These are phyloP conservation scores for Neofusicoccum ribis DNA, from an alignment of 2,329 filamentous ascomycete genomes.

Conservation along the genomic window DNA sequence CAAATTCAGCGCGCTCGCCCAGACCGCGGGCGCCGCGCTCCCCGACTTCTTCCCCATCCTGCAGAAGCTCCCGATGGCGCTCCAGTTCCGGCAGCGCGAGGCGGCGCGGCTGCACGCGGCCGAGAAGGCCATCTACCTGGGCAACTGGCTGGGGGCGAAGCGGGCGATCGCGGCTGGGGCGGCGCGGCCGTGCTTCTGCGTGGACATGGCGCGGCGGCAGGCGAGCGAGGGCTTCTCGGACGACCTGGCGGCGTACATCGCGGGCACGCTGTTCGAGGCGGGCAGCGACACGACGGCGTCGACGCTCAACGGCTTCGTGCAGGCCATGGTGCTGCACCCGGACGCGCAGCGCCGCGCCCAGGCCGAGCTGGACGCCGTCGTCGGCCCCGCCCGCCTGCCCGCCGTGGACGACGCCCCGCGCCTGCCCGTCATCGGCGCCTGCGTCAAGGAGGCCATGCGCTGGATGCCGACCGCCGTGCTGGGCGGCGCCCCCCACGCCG, in stretches of 20 bases:
- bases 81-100: constrained; percentile 38
- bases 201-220: constrained; percentile 27
- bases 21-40: constrained; percentile 44
- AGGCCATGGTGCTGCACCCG: constrained; percentile 31
- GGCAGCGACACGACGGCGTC: constrained; percentile 33
- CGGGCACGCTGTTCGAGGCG: constrained; percentile 31
- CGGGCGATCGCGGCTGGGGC: constrained; percentile 18
- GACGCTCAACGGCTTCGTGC: constrained; percentile 29
- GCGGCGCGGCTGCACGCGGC: constrained; percentile 45
- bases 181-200: constrained; percentile 27
- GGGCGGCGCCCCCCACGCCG: constrained; percentile 31
- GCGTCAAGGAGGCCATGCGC: constrained; percentile 32
- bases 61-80: constrained; percentile 36
- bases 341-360: constrained; percentile 27
- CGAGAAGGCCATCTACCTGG: constrained; percentile 39
- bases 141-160: constrained; percentile 29
- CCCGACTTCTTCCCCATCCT: constrained; percentile 51
- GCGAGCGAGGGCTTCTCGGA: constrained; percentile 25
- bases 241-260: constrained; percentile 27
- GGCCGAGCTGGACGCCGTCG: constrained; percentile 32
- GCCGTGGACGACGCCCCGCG: constrained; percentile 26
- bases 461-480: constrained; percentile 33
- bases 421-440: constrained; percentile 31
- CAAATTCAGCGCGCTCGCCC: constrained; percentile 45
- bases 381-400: constrained; percentile 31